Evolutionary conservation across 2,329 filamentous ascomycete genomes (phyloP).

Genomic region (Mollisiaceae sp.): DNA sequence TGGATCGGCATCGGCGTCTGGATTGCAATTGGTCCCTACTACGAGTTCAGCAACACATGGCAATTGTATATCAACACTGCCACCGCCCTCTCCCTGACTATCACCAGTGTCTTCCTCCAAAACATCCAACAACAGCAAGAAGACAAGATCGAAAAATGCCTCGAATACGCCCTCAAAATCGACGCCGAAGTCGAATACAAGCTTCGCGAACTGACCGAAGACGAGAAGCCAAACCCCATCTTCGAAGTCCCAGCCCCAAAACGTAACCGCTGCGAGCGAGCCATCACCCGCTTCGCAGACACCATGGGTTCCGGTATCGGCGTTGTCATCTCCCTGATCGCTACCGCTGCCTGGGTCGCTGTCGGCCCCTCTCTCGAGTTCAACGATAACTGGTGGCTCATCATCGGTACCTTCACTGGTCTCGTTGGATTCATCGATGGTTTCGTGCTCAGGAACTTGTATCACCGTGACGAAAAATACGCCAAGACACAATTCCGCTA

Average conservation of each 20-base stretch:
- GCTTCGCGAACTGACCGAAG: slow-evolving; percentile 44
- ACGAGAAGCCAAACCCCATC: slow-evolving; percentile 42
- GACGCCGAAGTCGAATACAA: slow-evolving; percentile 45
- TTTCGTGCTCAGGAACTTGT: slow-evolving; percentile 52
- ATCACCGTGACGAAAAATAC: slow-evolving; percentile 38
- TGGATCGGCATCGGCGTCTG: slow-evolving; percentile 46
- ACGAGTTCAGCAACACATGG: slow-evolving; percentile 45
- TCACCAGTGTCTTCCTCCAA: slow-evolving; percentile 47
- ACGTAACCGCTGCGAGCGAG: slow-evolving; percentile 44
- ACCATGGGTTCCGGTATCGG: slow-evolving; percentile 50
- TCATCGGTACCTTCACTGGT: slow-evolving; percentile 54
- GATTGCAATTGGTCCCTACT: slow-evolving; percentile 42
- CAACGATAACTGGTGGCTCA: slow-evolving; percentile 52
- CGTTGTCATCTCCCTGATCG: slow-evolving; percentile 45
- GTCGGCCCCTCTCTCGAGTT: slow-evolving; percentile 48
- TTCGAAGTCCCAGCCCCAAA: slow-evolving; percentile 43
- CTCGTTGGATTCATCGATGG: slow-evolving; percentile 52
- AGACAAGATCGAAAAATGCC: slow-evolving; percentile 41
- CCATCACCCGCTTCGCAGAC: slow-evolving; percentile 50
- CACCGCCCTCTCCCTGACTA: slow-evolving; percentile 49
- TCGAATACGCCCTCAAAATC: slow-evolving; percentile 44
- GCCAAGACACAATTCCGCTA: slow-evolving; percentile 35
- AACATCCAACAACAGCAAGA: slow-evolving; percentile 48
- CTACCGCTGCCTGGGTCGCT: slow-evolving; percentile 46
- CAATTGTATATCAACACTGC: slow-evolving; percentile 52